Conservation (phyloP, 345 rosid species). For the Raphanus sativus region DNA sequence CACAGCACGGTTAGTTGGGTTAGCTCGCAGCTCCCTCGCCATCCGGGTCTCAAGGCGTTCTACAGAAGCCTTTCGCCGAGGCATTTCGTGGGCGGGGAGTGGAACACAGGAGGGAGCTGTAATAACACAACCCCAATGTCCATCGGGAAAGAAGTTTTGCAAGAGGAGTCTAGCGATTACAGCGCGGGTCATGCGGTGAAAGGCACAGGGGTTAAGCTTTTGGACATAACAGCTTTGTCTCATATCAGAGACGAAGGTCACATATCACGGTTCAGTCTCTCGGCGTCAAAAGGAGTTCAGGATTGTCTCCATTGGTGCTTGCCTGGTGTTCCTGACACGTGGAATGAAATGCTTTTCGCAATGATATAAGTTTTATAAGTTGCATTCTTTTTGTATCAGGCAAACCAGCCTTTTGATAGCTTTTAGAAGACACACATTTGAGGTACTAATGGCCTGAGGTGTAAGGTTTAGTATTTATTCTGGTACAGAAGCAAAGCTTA, state of each 20-base stretch:
- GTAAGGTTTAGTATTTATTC: not conserved
- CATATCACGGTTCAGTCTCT: not conserved
- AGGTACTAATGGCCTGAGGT: slow-evolving; percentile 8
- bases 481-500: not conserved
- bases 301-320: not conserved
- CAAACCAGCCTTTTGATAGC: slow-evolving; percentile 16
- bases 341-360: not conserved
- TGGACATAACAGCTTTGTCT: not conserved
- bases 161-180: not conserved
- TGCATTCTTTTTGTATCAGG: slow-evolving; percentile 17
- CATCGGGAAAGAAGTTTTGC: not conserved
- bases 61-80: not conserved
- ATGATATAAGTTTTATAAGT: not conserved
- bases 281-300: not conserved
- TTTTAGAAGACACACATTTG: slow-evolving; percentile 25
- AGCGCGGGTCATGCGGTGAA: not conserved
- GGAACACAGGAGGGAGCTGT: not conserved
- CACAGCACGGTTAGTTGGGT: not conserved
- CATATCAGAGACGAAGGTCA: not conserved
- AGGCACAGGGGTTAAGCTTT: not conserved
- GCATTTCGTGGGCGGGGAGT: not conserved
- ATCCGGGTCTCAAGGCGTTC: not conserved
- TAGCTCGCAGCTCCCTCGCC: not conserved
- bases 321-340: not conserved
- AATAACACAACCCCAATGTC: not conserved